Evolutionary conservation across 2,329 filamentous ascomycete genomes (phyloP).

Genomic region (Arthrobotrys pseudoclavata): DNA sequence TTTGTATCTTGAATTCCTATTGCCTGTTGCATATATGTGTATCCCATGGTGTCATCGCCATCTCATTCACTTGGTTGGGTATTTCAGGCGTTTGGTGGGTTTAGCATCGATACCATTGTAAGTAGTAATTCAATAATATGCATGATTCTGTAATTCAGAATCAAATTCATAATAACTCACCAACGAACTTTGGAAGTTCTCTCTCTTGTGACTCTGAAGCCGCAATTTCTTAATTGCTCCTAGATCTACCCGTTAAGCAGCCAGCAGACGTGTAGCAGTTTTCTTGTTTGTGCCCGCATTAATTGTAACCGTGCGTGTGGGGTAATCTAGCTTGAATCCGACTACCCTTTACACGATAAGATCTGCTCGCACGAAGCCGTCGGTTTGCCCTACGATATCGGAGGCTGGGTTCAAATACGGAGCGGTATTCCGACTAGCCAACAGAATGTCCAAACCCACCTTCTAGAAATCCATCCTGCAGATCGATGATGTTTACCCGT

Average conservation of each 20-base stretch:
- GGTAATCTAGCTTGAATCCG: neutral
- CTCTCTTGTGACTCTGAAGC: too few species aligned
- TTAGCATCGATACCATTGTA: conserved; percentile 17
- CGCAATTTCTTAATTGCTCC: too few species aligned
- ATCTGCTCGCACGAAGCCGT: conserved; percentile 46
- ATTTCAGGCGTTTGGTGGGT: conserved; percentile 22
- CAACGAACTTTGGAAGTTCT: neutral
- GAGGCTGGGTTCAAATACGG: conserved; percentile 19
- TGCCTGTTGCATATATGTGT: conserved; percentile 13
- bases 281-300: neutral
- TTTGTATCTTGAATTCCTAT: neutral
- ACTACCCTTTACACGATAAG: conserved; percentile 41
- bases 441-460: conserved; percentile 18
- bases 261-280: too few species aligned
- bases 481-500: conserved; percentile 30
- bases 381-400: conserved; percentile 32
- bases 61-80: conserved; percentile 16
- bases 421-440: conserved; percentile 23
- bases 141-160: neutral
- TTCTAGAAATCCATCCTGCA: conserved; percentile 44
- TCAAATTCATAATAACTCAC: neutral
- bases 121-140: conserved; percentile 15
- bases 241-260: too few species aligned
- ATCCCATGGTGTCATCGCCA: neutral
- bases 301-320: neutral